Percentiles rank a stretch among this genome's conserved stretches.
phyloP scores from a whole-genome alignment of 305 asterid genomes.

The Withania somnifera region DNA sequence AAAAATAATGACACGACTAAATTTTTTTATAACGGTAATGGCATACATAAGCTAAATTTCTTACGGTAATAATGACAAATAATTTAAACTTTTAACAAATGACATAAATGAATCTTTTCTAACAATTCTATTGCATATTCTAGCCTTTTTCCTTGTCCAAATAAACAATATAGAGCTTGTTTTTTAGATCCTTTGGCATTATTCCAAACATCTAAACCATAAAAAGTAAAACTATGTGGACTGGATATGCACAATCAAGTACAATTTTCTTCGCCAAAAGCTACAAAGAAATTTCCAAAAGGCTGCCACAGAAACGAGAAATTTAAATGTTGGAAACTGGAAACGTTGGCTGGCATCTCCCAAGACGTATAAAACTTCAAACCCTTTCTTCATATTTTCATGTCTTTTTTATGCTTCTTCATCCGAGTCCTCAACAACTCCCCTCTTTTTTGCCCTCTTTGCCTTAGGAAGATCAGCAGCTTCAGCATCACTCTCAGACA shows the following conservation, averaged over 20 bases:
- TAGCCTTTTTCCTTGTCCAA: no score
- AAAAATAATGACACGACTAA: no score
- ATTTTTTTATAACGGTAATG: no score
- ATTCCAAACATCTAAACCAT: not conserved
- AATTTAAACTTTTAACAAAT: no score
- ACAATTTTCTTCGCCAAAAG: not conserved
- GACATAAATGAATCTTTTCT: no score
- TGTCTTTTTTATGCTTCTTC: slow-evolving; percentile 15
- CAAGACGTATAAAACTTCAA: not conserved
- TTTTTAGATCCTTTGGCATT: not conserved
- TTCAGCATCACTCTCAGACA: slow-evolving; percentile 21
- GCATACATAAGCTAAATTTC: no score
- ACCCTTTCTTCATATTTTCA: not conserved
- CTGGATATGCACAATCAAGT: not conserved
- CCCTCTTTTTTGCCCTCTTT: slow-evolving; percentile 39
- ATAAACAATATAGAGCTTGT: not conserved
- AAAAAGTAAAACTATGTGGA: not conserved
- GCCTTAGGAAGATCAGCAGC: slow-evolving; percentile 25
- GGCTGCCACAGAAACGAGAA: not conserved
- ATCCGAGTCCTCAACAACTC: slow-evolving; percentile 52
- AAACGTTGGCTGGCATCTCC: not conserved
- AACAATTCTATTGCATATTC: no score
- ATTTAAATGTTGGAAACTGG: not conserved
- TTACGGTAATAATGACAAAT: no score
- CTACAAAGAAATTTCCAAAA: not conserved